Conservation (phyloP, 2,329 filamentous ascomycete species). For the Curvularia lunata region DNA sequence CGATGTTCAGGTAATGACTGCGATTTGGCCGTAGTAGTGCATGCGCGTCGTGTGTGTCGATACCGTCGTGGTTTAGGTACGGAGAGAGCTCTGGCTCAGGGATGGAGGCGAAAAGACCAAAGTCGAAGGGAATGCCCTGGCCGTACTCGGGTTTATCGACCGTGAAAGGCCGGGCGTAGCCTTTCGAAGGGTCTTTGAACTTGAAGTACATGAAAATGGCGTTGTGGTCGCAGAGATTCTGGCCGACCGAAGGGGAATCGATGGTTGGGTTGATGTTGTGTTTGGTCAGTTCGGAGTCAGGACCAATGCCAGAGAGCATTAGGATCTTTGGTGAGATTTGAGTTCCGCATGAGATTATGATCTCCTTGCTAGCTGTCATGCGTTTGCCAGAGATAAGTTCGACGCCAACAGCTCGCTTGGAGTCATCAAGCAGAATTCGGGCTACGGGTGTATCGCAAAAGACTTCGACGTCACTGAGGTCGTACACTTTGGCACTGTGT, state of each 20-base stretch:
- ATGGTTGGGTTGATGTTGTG: slow-evolving; percentile 23
- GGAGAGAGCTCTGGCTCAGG: slow-evolving; percentile 14
- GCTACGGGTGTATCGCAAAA: slow-evolving; percentile 16
- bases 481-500: slow-evolving; percentile 28
- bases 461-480: slow-evolving; percentile 21
- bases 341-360: slow-evolving; percentile 50
- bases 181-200: slow-evolving; percentile 22
- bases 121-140: slow-evolving; percentile 27
- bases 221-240: slow-evolving; percentile 31
- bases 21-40: slow-evolving; percentile 14
- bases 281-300: slow-evolving; percentile 17
- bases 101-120: slow-evolving; percentile 22
- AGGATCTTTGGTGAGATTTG: slow-evolving; percentile 51
- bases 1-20: slow-evolving; percentile 24
- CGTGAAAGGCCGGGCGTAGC: slow-evolving; percentile 26
- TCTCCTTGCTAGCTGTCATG: slow-evolving; percentile 44
- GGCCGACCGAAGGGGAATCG: slow-evolving; percentile 32
- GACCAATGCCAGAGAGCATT: slow-evolving; percentile 50
- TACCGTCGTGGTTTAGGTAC: slow-evolving; percentile 4
- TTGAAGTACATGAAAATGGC: slow-evolving; percentile 23
- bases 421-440: slow-evolving; percentile 21
- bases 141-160: slow-evolving; percentile 24
- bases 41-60: background rate
- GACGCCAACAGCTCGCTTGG: slow-evolving; percentile 36
- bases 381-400: slow-evolving; percentile 8